phyloP scores from a whole-genome alignment of 2,329 filamentous ascomycete species.

The Monilinia laxa region DNA sequence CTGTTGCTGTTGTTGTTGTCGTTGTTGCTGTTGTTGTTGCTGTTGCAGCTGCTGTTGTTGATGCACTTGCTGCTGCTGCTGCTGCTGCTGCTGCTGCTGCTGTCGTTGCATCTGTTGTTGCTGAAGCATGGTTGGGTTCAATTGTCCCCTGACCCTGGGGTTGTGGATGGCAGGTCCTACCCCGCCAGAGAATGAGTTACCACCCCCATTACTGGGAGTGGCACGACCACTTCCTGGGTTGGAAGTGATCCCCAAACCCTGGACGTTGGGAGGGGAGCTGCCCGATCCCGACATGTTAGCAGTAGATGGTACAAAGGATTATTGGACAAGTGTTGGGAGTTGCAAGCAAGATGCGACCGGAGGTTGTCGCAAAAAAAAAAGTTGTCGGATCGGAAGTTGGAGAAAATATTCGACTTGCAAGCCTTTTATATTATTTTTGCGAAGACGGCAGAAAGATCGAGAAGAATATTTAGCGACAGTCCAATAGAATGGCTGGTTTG shows the following conservation, averaged over 20 bases:
- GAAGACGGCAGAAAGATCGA: background rate
- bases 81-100: background rate
- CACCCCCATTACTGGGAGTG: background rate
- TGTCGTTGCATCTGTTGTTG: background rate
- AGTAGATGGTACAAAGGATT: background rate
- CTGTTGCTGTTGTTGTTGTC: background rate
- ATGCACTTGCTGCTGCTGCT: background rate
- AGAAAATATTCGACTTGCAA: background rate
- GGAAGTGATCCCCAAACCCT: constrained; percentile 10
- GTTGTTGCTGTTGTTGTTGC: background rate
- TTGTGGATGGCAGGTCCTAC: background rate
- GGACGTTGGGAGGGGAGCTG: background rate
- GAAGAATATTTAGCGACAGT: background rate
- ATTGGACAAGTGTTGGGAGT: background rate
- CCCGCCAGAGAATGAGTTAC: background rate
- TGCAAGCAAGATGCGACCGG: background rate
- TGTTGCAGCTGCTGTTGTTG: background rate
- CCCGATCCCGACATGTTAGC: background rate
- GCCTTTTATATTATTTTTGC: constrained; percentile 2
- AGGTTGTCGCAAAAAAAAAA: background rate
- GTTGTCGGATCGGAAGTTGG: background rate
- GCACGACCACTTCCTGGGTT: background rate
- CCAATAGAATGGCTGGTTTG: background rate
- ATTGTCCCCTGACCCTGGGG: background rate
- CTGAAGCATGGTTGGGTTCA: background rate